Base-by-base conservation (phyloP, 1,139 yeast genomes). In the Yamadazyma songkhlaensis region DNA sequence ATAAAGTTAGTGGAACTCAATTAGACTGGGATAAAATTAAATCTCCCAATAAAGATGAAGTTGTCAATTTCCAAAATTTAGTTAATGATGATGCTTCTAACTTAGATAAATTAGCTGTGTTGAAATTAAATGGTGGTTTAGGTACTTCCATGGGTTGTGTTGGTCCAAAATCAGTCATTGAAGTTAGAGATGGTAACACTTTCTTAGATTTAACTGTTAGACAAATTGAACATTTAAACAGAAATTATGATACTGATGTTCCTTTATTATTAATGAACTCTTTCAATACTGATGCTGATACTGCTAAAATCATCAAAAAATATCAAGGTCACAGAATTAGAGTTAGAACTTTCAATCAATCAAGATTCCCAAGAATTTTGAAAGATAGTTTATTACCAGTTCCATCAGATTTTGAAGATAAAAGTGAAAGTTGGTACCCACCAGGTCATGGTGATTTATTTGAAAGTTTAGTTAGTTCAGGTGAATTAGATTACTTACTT, bases 71-170 rank as follows among this genome's bases (percentile, higher is more conserved):
- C 67, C 55, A 64, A 33, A 57, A 72, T 25, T 74, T 87, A 50
- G 53, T 51, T 31, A 55, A 73, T 38, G 70, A 54, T 13, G 42
- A 48, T 30, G 23, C 51, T 21, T 61, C 67, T 40, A 81, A 81
- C 62, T 76, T 94, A 58, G 67, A 81, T 51, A 90, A 90, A 64
- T 77, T 92, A 60, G 97, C 97, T 3, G 98, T 92, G 33, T 76
- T 92, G 64, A 92, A 92, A 70, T 79, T 92, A 60, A 92, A 92
- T 62, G 98, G 98, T 73, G 98, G 98, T 36, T 76, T 92, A 52
- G 98, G 98, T 60, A 92, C 98, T 27, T 90, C 98, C 11, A 92
- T 92, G 98, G 98, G 98, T 41, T 94, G 98, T 71, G 97, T 92
- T 47, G 98, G 98, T 42, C 98, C 98, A 46, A 92, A 92, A 66